Base-by-base conservation (phyloP, 192 early-diverging fungal species). In the Rhizoclosmatium globosum region DNA sequence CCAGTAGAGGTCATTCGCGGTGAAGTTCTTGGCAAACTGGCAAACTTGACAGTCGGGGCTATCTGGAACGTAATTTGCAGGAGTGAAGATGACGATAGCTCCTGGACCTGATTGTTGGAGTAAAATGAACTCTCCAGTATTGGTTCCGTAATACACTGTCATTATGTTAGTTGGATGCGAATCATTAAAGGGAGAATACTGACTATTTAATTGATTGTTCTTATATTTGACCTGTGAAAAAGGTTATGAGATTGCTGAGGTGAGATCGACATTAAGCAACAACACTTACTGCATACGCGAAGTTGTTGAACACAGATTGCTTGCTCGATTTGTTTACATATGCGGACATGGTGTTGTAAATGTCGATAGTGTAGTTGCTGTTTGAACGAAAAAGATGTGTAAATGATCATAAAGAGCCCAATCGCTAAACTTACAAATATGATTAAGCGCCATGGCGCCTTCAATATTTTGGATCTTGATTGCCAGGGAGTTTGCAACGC, bases 381-480 rank as follows among this genome's bases (percentile, higher is more conserved):
- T 19, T 46, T 13, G 17, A 21, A 44, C 13, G 4, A 6, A 41
- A 41, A 41, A 41, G 39, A 1, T n/a, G 41, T 2, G 31, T 13
- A 68, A 19, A 19, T 44, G 43, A 41, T 7, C 13, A 15, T 13
- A 46, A 3, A 43, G 11, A 43, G 17, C 9, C 0, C 9, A 45
- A 13, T 19, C 11, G 11, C 21, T n/a, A 4, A 42, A 17, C 44
- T 2, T 47, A 68, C 67, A 17, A 45, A 68, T 45, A 4, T 68
- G 21, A 42, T 68, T 43, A 23, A 68, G 43, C 2, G 45, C 67
- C 45, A 68, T 13, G 1, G 39, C 39, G 17, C 67, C 67, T 45
- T 39, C 38, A 68, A 68, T 68, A 2, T 9, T 59, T 31, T 73
- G 71, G 21, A 73, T 73, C 50, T 73, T 60, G 62, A 65, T 59